Conservation (phyloP, 768 basidiomycete genomes). For the Pulveroboletus sp. region DNA sequence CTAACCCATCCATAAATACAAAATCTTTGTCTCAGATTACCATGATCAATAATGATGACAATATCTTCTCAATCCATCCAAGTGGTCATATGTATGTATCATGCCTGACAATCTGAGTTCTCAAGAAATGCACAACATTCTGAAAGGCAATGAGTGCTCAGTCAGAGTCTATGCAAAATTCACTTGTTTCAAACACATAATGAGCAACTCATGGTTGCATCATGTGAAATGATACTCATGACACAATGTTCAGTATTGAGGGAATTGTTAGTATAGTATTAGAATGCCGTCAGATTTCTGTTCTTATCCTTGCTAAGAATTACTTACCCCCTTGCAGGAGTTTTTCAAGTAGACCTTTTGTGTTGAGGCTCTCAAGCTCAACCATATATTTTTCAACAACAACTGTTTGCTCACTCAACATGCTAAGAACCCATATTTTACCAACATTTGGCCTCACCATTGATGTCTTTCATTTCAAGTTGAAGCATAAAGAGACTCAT, state of each 20-base stretch:
- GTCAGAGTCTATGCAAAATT: neutral
- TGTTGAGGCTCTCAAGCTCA: too few species aligned
- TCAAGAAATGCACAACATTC: neutral
- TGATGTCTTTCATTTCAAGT: too few species aligned
- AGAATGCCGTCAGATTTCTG: too few species aligned
- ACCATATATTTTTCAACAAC: too few species aligned
- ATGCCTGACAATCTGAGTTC: neutral
- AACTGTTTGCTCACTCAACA: too few species aligned
- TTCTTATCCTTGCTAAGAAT: too few species aligned
- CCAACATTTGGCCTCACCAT: too few species aligned
- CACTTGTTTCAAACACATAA: neutral
- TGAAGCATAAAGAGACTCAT: too few species aligned
- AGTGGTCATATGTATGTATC: neutral
- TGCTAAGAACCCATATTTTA: too few species aligned
- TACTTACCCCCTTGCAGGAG: too few species aligned
- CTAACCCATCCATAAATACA: neutral
- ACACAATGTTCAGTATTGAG: conserved; percentile 5
- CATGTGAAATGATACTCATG: too few species aligned
- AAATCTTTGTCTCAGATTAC: neutral
- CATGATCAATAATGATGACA: neutral
- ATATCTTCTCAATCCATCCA: neutral
- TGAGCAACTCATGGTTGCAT: conserved; percentile 1
- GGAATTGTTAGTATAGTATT: conserved; percentile 6
- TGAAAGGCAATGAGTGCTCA: neutral
- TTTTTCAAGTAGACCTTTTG: too few species aligned